phyloP scores from a whole-genome alignment of 2,329 filamentous ascomycete species.

The Scedosporium apiospermum region DNA sequence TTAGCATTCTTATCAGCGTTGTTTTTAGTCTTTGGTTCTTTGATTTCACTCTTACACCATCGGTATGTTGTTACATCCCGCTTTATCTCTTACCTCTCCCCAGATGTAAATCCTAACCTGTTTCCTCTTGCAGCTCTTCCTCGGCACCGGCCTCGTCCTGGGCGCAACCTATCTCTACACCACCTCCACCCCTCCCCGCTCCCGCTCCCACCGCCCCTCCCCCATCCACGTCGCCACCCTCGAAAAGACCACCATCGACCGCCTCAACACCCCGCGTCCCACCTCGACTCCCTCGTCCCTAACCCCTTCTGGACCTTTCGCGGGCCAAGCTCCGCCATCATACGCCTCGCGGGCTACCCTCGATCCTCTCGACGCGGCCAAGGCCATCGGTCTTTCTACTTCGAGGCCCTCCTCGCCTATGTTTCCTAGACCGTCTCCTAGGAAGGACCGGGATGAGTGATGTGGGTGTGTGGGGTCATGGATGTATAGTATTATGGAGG shows the following conservation, averaged over 20 bases:
- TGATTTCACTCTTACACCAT: slow-evolving; percentile 61
- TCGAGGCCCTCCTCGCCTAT: slow-evolving; percentile 39
- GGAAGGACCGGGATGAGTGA: slow-evolving; percentile 28
- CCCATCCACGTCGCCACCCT: slow-evolving; percentile 63
- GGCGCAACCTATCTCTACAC: slow-evolving; percentile 81
- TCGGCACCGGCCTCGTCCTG: slow-evolving; percentile 72
- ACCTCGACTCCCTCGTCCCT: not conserved
- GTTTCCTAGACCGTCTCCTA: slow-evolving; percentile 25
- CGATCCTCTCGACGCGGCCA: slow-evolving; percentile 30
- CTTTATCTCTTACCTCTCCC: no score
- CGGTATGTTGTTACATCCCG: slow-evolving; percentile 62
- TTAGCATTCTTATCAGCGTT: slow-evolving; percentile 83
- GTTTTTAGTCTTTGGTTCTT: slow-evolving; percentile 81
- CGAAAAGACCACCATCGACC: slow-evolving; percentile 62
- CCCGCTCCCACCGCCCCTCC: slow-evolving; percentile 43
- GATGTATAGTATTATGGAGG: not conserved
- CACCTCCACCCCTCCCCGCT: slow-evolving; percentile 40
- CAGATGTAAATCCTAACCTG: no score
- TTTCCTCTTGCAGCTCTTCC: slow-evolving; percentile 53
- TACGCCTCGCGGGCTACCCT: slow-evolving; percentile 16
- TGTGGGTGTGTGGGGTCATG: not conserved
- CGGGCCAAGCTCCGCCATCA: not conserved
- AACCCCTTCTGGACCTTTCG: not conserved
- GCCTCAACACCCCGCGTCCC: slow-evolving; percentile 25
- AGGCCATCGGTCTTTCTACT: slow-evolving; percentile 29